Evolutionary conservation across 140 eudicot genomes (phyloP).

Genomic region (Flaveria floridana): DNA sequence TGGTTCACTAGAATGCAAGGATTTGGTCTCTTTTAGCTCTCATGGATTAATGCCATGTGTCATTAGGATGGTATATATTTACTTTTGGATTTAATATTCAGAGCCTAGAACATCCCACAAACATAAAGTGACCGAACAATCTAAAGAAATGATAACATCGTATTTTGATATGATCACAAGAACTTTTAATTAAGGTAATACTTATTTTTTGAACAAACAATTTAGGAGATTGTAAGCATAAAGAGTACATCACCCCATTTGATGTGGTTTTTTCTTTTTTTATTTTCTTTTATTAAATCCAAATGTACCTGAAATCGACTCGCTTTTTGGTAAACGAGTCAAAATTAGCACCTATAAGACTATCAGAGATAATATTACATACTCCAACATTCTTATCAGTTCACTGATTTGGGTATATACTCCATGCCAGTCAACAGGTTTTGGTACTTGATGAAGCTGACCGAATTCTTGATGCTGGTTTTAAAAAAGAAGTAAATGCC

Average conservation of each 20-base stretch:
- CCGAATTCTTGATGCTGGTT: constrained; percentile 86
- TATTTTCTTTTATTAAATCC: not conserved
- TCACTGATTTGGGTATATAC: constrained; percentile 40
- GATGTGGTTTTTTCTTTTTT: not conserved
- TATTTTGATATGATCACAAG: not conserved
- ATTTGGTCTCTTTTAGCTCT: not conserved
- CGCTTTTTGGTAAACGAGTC: not conserved
- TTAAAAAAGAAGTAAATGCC: constrained; percentile 75
- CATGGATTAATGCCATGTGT: not conserved
- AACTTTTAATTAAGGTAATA: not conserved
- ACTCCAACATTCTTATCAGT: constrained; percentile 9
- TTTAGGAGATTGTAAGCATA: not conserved
- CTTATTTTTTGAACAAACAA: not conserved
- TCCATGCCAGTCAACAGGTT: constrained; percentile 59
- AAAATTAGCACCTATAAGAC: not conserved
- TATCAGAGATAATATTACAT: not conserved
- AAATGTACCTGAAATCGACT: not conserved
- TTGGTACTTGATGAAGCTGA: constrained; percentile 98
- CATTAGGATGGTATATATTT: not conserved
- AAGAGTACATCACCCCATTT: not conserved
- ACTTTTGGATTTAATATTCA: not conserved
- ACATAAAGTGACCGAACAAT: not conserved
- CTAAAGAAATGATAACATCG: not conserved
- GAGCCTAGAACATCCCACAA: not conserved
- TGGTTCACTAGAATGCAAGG: not conserved